Base-by-base conservation (phyloP, 495 filamentous ascomycete genomes). In the Zalerion maritima region DNA sequence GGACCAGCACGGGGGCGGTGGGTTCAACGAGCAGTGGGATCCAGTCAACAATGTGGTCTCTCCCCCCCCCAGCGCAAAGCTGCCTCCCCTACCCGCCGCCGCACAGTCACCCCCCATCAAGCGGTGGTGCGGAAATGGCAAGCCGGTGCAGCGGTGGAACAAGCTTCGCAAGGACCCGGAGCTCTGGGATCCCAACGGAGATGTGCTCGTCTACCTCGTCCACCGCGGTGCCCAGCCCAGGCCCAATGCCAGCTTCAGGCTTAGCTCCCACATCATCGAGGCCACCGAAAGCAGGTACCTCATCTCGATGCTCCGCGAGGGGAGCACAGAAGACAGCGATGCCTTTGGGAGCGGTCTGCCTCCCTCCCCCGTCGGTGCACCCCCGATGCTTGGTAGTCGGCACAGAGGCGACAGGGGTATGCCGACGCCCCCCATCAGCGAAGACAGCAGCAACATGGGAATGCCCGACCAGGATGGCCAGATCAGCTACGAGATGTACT, bases 141-240 rank as follows among this genome's bases (percentile, higher is more conserved):
- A 49, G 24, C 47, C 58, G 0, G 49, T 57, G n/a, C 56, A 66
- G 36, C 43, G 56, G 24, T 70, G 65, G 65, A 65, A 61, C 29
- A 67, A 67, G 36, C 40, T 68, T 16, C 51, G 59, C 2, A 64
- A 72, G 46, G 71, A 77, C 36, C 63, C 68, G 13, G 71, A 75
- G 28, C 45, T 77, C 6, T 77, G 71, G 69, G 67, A 74, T 46
- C 57, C 58, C 2, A 61, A 64, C 26, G 73, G 70, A 14, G 71
- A 77, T 37, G 73, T 71, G 4, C 44, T 75, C 7, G 57, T 77
- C 7, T 76, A 62, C 37, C 60, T 77, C 26, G 57, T 59, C 11
- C 47, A 47, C 20, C 52, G 44, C 24, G 55, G 50, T 13, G 47
- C 60, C 21, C 32, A 43, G 4, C 52, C 57, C 7, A 50, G 58